Evolutionary conservation across 225 moss, liverwort and hornwort genomes (phyloP).

Genomic region (Lunularia cruciata): DNA sequence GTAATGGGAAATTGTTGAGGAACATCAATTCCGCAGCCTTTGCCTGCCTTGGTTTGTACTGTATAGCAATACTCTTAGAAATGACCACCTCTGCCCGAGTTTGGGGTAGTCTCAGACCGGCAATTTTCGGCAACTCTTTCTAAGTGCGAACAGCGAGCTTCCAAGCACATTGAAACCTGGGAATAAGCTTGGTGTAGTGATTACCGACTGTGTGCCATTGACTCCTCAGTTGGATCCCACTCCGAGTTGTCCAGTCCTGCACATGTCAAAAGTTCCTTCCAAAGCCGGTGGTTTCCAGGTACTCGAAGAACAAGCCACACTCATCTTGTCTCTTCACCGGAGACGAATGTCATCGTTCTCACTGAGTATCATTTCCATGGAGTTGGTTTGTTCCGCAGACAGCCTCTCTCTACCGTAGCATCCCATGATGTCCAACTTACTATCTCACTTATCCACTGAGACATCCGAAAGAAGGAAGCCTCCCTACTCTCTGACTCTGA

Average conservation of each 20-base stretch:
- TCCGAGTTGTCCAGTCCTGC: background rate
- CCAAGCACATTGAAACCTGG: background rate
- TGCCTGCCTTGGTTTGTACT: background rate
- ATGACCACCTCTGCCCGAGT: background rate
- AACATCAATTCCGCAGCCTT: background rate
- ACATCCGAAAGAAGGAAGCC: background rate
- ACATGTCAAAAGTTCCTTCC: background rate
- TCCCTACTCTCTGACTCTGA: constrained; percentile 11
- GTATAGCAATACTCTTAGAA: background rate
- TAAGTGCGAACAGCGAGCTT: background rate
- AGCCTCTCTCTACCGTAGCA: constrained; percentile 4
- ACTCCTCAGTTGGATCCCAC: background rate
- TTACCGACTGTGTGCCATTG: background rate
- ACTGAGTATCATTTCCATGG: constrained; percentile 9
- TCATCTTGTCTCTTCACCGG: background rate
- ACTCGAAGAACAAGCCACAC: background rate
- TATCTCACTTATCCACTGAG: background rate
- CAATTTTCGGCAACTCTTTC: background rate
- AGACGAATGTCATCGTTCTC: background rate
- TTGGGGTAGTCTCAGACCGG: background rate
- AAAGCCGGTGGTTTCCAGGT: constrained; percentile 1
- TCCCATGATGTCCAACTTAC: background rate
- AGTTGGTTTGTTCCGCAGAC: constrained; percentile 5
- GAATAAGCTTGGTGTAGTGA: background rate
- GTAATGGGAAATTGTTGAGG: background rate